These are phyloP conservation scores for Saccharomycopsis fermentans DNA, from an alignment of 805 yeast genomes.

Conservation along the genomic window DNA sequence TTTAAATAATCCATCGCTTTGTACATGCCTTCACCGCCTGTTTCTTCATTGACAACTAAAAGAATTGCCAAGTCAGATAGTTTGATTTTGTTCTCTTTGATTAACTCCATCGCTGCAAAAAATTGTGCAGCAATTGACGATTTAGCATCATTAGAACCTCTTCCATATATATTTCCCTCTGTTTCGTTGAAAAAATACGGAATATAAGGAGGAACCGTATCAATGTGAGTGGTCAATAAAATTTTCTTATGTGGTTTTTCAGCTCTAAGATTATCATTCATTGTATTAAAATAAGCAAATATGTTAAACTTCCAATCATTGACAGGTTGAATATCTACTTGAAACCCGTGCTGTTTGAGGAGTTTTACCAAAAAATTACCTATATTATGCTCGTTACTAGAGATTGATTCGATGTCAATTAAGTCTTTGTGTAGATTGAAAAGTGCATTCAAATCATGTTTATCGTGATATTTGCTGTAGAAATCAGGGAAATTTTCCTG, in stretches of 20 bases:
- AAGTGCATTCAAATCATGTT: slow-evolving; percentile 1
- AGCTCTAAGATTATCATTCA: slow-evolving; percentile 22
- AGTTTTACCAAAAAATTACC: slow-evolving; percentile 28
- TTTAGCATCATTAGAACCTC: slow-evolving; percentile 67
- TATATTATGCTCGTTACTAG: slow-evolving; percentile 25
- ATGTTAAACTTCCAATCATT: slow-evolving; percentile 30
- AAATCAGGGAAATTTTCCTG: slow-evolving; percentile 3
- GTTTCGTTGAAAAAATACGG: slow-evolving; percentile 28
- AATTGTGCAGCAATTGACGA: slow-evolving; percentile 58
- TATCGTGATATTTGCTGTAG: background rate
- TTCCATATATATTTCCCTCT: slow-evolving; percentile 38
- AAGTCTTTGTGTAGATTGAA: slow-evolving; percentile 25
- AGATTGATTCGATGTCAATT: slow-evolving; percentile 24
- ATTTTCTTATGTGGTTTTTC: slow-evolving; percentile 29
- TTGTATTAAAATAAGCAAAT: slow-evolving; percentile 30
- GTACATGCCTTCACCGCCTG: slow-evolving; percentile 55
- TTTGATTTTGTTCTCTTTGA: slow-evolving; percentile 24
- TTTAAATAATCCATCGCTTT: slow-evolving; percentile 32
- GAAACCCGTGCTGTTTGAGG: slow-evolving; percentile 30
- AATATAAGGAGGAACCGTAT: slow-evolving; percentile 45
- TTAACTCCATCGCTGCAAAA: slow-evolving; percentile 40
- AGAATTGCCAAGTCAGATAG: slow-evolving; percentile 46
- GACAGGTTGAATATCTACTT: slow-evolving; percentile 24
- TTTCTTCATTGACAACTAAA: slow-evolving; percentile 65
- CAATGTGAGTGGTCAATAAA: slow-evolving; percentile 40